phyloP scores from a whole-genome alignment of 139 green algal genomes.

The Chlamydomonas sp. region DNA sequence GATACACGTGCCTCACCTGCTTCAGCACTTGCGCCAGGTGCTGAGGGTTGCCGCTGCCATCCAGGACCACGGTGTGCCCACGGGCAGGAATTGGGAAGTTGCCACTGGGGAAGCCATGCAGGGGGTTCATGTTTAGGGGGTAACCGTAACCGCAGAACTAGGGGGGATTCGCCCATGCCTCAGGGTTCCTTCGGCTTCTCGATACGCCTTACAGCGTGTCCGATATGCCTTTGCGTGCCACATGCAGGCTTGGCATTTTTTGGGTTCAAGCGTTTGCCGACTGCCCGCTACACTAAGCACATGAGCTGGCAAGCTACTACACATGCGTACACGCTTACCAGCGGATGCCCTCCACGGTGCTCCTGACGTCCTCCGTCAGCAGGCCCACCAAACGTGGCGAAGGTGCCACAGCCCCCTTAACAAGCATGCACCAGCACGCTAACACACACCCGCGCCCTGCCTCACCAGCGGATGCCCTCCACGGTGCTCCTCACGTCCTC shows the following conservation, averaged over 20 bases:
- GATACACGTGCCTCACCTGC: not conserved
- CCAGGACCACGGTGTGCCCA: constrained; percentile 10
- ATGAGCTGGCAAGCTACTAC: too few relatives aligned
- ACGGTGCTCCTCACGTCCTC: constrained; percentile 24
- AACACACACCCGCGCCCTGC: not conserved
- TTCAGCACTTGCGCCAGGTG: not conserved
- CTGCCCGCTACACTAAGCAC: too few relatives aligned
- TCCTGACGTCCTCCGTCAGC: constrained; percentile 31
- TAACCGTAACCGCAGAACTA: not conserved
- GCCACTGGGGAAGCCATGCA: not conserved
- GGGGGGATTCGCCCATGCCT: not conserved
- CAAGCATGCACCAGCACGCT: too few relatives aligned
- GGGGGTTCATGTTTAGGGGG: too few relatives aligned
- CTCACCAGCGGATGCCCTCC: constrained; percentile 9
- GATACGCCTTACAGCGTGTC: too few relatives aligned
- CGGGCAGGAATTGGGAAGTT: constrained; percentile 25
- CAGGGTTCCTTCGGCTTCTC: too few relatives aligned
- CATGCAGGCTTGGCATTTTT: too few relatives aligned
- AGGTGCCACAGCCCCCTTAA: not conserved
- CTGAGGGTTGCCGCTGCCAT: not conserved
- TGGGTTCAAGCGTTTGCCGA: too few relatives aligned
- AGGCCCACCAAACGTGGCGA: constrained; percentile 21
- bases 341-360: constrained; percentile 10
- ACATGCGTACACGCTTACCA: not conserved
- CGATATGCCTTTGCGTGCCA: too few relatives aligned